A percentile compares a stretch with the other conserved stretches of the same genome.
phyloP scores from a whole-genome alignment of 805 yeast genomes.

The Yamadazyma takamatsuzukensis region DNA sequence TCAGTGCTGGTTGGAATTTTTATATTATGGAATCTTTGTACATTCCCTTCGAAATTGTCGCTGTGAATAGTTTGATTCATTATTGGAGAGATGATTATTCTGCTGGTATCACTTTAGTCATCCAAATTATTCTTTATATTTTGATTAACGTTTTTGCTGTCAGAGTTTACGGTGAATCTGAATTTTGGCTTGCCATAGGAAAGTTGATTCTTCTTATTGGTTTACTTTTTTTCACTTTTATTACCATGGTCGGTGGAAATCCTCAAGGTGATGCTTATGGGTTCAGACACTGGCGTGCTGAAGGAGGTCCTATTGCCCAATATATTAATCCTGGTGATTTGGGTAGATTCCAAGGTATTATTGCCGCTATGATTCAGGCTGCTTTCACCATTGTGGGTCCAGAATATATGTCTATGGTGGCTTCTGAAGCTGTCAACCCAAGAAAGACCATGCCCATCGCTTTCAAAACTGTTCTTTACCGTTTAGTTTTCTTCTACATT shows the following conservation, averaged over 20 bases:
- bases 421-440: constrained; percentile 56
- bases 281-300: constrained; percentile 30
- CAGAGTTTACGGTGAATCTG: constrained; percentile 48
- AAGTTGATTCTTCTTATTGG: constrained; percentile 36
- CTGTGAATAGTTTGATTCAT: constrained; percentile 52
- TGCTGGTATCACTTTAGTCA: constrained; percentile 42
- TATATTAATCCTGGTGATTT: constrained; percentile 30
- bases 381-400: constrained; percentile 43
- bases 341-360: constrained; percentile 42
- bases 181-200: constrained; percentile 42
- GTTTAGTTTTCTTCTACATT: constrained; percentile 30
- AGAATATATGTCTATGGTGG: constrained; percentile 42
- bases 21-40: constrained; percentile 43
- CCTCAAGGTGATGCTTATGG: constrained; percentile 32
- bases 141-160: constrained; percentile 46
- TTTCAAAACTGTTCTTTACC: constrained; percentile 50
- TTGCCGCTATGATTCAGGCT: constrained; percentile 33
- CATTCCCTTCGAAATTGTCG: constrained; percentile 45
- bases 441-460: constrained; percentile 59
- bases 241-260: constrained; percentile 36
- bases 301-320: constrained; percentile 39
- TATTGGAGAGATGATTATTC: constrained; percentile 48
- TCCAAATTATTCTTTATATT: constrained; percentile 39
- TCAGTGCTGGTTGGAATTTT: constrained; percentile 30
- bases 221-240: constrained; percentile 30